Evolutionary conservation across 2,329 filamentous ascomycete species (phyloP), one percentile per base, ranked within the genome.

Genomic region (Sclerotiophoma versabilis): DNA sequence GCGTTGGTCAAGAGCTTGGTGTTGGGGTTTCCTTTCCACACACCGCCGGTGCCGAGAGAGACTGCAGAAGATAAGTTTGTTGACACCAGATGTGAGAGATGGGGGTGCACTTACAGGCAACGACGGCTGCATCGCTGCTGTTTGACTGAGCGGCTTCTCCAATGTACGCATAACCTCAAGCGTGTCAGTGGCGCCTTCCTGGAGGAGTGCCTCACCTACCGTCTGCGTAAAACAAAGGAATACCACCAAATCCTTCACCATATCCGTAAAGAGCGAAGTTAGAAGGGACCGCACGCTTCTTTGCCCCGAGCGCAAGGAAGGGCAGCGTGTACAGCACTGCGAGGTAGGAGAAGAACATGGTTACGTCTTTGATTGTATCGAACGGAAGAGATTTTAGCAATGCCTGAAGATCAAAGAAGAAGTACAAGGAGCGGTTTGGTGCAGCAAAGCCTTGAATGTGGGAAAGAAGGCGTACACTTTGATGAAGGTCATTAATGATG

Each of bases 151-250:
- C 30, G 7, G 54, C 48, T 5, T 65, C 54, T 11, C 63, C 64
- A 34, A 64, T 32, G 25, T 63, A 67, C 9, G 64, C 63, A 48
- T 55, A 64, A 3, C 64, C 64, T 66, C 22, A 7, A 25, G 5
- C 1, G 1, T 22, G 30, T 60, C 45, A 63, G 49, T 30, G 14
- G 12, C 3, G n/a, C 32, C 20, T 19, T 19, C 7, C 22, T 10
- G 5, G 15, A 10, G 2, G 20, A 29, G 9, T 3, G 3, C n/a
- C 10, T 9, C 3, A 32, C 47, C 14, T 55, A 64, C 65, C 65
- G 30, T 61, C 56, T 7, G 55, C 54, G 23, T 63, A 59, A 38
- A 65, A 66, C 20, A 68, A 25, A 4, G 59, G 49, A n/a, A 61
- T 37, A 1, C 65, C 65, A 17, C 63, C 65, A 15, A 62, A 37